Evolutionary conservation across 2,329 filamentous ascomycete genomes (phyloP).

Genomic region (Penicillium griseofulvum): DNA sequence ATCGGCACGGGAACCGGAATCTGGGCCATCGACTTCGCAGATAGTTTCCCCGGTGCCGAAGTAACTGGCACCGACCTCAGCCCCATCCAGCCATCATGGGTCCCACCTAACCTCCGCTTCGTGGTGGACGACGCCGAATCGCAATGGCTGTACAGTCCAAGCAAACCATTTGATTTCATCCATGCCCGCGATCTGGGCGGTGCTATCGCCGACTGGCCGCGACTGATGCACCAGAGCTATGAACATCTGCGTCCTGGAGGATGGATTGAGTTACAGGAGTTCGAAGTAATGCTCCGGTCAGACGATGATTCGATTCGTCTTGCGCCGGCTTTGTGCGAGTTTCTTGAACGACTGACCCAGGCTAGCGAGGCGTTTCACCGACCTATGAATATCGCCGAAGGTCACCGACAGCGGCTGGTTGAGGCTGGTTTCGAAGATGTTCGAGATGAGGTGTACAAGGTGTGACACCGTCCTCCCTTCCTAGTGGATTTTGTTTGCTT

Average conservation of each 20-base stretch:
- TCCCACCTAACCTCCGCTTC: conserved; percentile 37
- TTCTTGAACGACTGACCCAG: conserved; percentile 25
- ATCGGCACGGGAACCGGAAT: conserved; percentile 41
- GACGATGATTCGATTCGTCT: conserved; percentile 31
- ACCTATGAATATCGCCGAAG: conserved; percentile 33
- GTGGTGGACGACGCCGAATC: conserved; percentile 35
- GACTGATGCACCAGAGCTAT: conserved; percentile 23
- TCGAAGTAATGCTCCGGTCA: conserved; percentile 28
- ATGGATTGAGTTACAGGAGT: conserved; percentile 50
- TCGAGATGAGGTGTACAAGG: conserved; percentile 47
- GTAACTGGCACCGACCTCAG: conserved; percentile 51
- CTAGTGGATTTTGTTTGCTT: background rate
- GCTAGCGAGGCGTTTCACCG: conserved; percentile 36
- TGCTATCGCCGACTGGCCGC: conserved; percentile 31
- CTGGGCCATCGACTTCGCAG: conserved; percentile 37
- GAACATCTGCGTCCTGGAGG: conserved; percentile 48
- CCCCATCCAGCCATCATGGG: conserved; percentile 41
- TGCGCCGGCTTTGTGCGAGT: conserved; percentile 28
- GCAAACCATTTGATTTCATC: conserved; percentile 33
- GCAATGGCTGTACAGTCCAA: conserved; percentile 29
- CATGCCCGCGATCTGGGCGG: conserved; percentile 34
- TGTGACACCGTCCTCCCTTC: conserved; percentile 5
- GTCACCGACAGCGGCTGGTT: conserved; percentile 45
- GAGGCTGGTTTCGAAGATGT: conserved; percentile 57
- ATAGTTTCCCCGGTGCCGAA: conserved; percentile 37